Conservation (phyloP, 345 rosid genomes). For the Eucalyptus curtisii region DNA sequence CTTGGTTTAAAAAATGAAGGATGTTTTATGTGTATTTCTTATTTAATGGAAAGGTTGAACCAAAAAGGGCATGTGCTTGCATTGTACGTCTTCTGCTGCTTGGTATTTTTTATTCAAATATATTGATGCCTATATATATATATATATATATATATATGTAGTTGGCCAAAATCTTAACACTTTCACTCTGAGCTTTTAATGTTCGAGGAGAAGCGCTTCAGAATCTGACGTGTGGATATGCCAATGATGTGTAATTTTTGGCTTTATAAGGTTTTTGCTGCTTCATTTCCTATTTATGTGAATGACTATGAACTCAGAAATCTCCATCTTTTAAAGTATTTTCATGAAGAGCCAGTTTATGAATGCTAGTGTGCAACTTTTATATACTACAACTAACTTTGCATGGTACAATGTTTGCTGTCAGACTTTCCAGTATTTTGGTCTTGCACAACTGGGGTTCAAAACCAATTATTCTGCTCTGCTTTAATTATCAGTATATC, state of each 20-base stretch:
- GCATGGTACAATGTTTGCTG: background rate
- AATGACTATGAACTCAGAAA: background rate
- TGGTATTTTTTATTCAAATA: background rate
- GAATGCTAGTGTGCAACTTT: background rate
- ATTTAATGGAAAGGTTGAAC: background rate
- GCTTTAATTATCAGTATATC: background rate
- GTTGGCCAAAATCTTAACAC: background rate
- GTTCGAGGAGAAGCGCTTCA: background rate
- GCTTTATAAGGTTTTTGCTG: background rate
- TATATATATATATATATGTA: too few relatives aligned
- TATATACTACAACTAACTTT: background rate
- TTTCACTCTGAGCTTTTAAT: background rate
- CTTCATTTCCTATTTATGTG: background rate
- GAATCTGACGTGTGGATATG: background rate
- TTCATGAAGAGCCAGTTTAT: background rate
- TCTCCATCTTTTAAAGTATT: background rate
- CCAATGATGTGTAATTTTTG: background rate
- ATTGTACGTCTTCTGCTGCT: background rate
- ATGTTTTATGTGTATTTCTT: background rate
- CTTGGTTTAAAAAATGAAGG: background rate
- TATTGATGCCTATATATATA: background rate
- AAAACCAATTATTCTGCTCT: background rate
- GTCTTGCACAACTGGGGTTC: background rate
- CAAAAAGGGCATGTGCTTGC: background rate
- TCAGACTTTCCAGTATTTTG: background rate